A percentile compares a stretch with the other conserved stretches of the same genome.
Conservation (phyloP, 2,329 filamentous ascomycete genomes). For the Fusarium sp. region DNA sequence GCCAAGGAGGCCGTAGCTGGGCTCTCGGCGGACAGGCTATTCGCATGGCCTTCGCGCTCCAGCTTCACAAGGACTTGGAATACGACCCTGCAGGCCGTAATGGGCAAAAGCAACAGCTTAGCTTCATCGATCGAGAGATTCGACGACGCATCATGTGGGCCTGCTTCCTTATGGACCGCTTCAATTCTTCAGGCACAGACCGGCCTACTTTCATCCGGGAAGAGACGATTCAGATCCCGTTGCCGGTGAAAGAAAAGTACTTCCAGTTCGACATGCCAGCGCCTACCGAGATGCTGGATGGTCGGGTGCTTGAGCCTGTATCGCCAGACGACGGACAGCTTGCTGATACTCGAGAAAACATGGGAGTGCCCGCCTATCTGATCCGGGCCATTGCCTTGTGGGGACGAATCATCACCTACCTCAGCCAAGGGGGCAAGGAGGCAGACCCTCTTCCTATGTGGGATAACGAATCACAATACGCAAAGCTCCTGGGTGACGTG, state of each 20-base stretch:
- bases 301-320: slow-evolving; percentile 73
- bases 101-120: slow-evolving; percentile 73
- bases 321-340: slow-evolving; percentile 73
- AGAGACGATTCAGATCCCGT: slow-evolving; percentile 86
- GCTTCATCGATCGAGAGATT: slow-evolving; percentile 94
- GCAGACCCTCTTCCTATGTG: slow-evolving; percentile 83
- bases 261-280: slow-evolving; percentile 94
- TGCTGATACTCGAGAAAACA: slow-evolving; percentile 80
- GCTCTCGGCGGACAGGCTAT: slow-evolving; percentile 94
- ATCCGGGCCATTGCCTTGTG: slow-evolving; percentile 87
- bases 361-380: slow-evolving; percentile 94
- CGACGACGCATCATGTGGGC: slow-evolving; percentile 97
- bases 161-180: slow-evolving; percentile 96
- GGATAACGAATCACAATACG: slow-evolving; percentile 83
- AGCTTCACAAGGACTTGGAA: slow-evolving; percentile 91
- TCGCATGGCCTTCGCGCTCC: slow-evolving; percentile 95
- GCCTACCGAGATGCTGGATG: slow-evolving; percentile 84
- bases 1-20: slow-evolving; percentile 96
- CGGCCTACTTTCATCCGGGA: slow-evolving; percentile 92
- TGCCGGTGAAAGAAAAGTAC: slow-evolving; percentile 90
- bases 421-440: slow-evolving; percentile 90
- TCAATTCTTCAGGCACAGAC: slow-evolving; percentile 95
- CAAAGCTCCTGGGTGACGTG: slow-evolving; percentile 75
- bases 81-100: slow-evolving; percentile 79
- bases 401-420: slow-evolving; percentile 89